Evolutionary conservation across 2,329 filamentous ascomycete genomes (phyloP), one percentile per base, ranked within the genome.

Genomic region (Alternaria solani): DNA sequence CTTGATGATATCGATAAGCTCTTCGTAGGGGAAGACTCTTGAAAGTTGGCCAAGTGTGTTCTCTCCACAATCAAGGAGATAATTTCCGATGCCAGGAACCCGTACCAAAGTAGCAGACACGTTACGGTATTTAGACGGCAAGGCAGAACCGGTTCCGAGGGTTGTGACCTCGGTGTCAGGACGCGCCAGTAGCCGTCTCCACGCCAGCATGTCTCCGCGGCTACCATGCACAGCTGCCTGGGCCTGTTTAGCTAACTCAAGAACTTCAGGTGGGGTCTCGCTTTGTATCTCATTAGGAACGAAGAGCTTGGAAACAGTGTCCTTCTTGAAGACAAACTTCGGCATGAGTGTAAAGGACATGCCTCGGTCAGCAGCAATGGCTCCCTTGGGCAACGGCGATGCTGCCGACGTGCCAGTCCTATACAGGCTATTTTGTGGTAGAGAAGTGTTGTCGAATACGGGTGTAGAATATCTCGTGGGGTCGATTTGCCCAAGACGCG

Each of bases 91-190:
- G 4, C 89, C 91, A 7, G 95, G 95, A 3, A 97, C 89, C 14
- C 91, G 87, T 44, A 99, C 81, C 5, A 99, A 83, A 0, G 94
- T 97, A 2, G 89, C 89, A 11, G 94, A 97, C 20, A 99, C 95
- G 75, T 98, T 99, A 70, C 95, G 91, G 78, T 97, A 95, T 76
- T 96, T 96, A 34, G 93, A 96, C 2, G 95, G 95, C 16, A 91
- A 76, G 0, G 94, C 91, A 3, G 94, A 98, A 8, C 95, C 95
- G 3, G 95, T 99, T 6, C 95, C 95, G 0, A 99, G 86, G 1
- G 93, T 88, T 39, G 94, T 90, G 49, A 99, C 87, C 77, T 97
- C 93, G 0, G 90, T 88, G 69, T 97, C 89, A 34, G 87, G 85
- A 65, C 88, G 87, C 2, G 91, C 91, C 2, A 96, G 86, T 62